Percentiles rank a stretch among this genome's conserved stretches.
Conservation (phyloP, 805 yeast genomes). For the Starmera pachycereana region DNA sequence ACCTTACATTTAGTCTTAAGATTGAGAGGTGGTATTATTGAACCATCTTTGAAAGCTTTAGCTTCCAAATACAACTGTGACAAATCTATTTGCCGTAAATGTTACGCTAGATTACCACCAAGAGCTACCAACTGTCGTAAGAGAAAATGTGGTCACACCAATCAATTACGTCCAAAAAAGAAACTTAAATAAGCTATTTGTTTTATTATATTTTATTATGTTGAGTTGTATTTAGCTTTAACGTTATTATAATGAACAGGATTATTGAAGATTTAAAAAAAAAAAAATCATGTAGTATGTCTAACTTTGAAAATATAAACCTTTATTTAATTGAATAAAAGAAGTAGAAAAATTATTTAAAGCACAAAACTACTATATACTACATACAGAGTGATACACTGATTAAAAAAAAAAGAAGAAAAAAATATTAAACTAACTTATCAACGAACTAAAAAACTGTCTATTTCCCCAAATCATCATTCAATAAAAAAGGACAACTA, state of each 20-base stretch:
- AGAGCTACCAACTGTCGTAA: conserved; percentile 99
- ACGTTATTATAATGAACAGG: no score
- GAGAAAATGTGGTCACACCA: conserved; percentile 99
- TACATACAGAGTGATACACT: no score
- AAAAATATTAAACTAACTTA: no score
- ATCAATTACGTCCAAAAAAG: conserved; percentile 99
- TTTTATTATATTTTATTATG: conserved; percentile 7
- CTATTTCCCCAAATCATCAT: neutral
- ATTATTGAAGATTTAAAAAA: no score
- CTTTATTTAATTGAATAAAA: no score
- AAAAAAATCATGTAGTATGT: no score
- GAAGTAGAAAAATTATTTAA: no score
- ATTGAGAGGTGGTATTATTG: conserved; percentile 98
- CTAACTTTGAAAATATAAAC: no score
- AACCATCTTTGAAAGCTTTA: conserved; percentile 97
- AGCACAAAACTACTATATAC: no score
- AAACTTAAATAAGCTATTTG: conserved; percentile 78
- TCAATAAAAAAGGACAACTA: conserved; percentile 14
- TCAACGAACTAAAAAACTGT: no score
- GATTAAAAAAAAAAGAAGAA: no score
- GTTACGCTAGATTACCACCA: conserved; percentile 99
- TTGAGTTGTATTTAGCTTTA: neutral
- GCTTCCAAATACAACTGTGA: conserved; percentile 99
- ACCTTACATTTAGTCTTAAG: conserved; percentile 93
- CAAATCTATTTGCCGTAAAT: conserved; percentile 97